Evolutionary conservation across 2,329 filamentous ascomycete genomes (phyloP), one percentile per base, ranked within the genome.

Genomic region (Teratosphaeria gauchensis): DNA sequence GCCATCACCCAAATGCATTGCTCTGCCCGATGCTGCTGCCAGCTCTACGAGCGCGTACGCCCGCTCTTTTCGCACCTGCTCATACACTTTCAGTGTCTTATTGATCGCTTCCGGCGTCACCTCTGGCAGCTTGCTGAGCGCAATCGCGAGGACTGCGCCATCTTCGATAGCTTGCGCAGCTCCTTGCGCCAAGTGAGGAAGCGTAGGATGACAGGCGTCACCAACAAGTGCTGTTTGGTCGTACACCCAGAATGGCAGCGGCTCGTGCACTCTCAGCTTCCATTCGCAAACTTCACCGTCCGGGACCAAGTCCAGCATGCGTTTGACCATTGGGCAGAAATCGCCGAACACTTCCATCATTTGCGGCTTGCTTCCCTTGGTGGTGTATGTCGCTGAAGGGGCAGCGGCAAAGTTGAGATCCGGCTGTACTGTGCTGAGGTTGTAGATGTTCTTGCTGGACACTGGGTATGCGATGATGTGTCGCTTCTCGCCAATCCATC

Each of bases 381-480:
- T 86, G 1, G 84, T 87, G 69, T 86, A 88, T 1, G 82, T 84
- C 11, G 81, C 79, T 4, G 79, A 80, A 2, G 79, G 78, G 1
- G 82, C 82, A 2, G 78, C 77, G 1, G 83, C 80, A 62, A 84
- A 84, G 66, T 85, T 81, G 32, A 72, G 75, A 59, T 85, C 82
- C 0, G 83, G 82, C 61, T 87, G 84, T 0, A 80, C 76, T 1
- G 84, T 85, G 12, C 81, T 84, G 48, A 88, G 72, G 71, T 88
- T 88, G 75, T 87, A 87, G 59, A 87, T 82, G 16, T 78, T 79
- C 66, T 89, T 84, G 68, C 79, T 82, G 61, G 82, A 80, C 51
- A 92, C 85, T 0, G 88, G 85, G 70, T 92, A 92, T 0, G 87
- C 87, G 65, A 92, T 89, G 71, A 90, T 87, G 72, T 92, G 89